A percentile compares a stretch with the other conserved stretches of the same genome.
phyloP scores from a whole-genome alignment of 2,329 filamentous ascomycete species.

The Keithomyces neogunnii region DNA sequence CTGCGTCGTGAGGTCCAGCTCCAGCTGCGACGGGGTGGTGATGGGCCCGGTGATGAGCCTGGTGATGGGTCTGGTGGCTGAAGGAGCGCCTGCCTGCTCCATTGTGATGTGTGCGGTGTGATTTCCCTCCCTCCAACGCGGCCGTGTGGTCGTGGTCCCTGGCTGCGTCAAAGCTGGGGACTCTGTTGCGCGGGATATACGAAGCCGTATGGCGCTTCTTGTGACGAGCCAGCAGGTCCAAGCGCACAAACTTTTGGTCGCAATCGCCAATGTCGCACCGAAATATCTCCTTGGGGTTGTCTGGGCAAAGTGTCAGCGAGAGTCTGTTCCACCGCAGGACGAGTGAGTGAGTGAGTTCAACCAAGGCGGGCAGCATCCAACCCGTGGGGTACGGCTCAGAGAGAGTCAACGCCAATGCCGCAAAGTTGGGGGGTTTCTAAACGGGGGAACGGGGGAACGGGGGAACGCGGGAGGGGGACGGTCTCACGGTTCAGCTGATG shows the following conservation, averaged over 20 bases:
- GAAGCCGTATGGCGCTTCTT: conserved; percentile 54
- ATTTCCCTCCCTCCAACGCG: not conserved
- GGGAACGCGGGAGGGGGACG: conserved; percentile 1
- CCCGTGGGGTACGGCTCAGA: not conserved
- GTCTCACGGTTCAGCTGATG: conserved; percentile 74
- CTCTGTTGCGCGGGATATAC: conserved; percentile 41
- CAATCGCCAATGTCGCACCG: conserved; percentile 68
- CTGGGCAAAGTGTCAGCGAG: conserved; percentile 29
- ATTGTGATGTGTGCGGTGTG: not conserved
- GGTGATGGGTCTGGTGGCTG: not conserved
- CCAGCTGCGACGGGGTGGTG: conserved; percentile 17
- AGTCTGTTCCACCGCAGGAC: too few species aligned
- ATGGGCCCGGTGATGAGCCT: not conserved
- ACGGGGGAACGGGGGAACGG: too few species aligned
- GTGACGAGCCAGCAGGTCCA: conserved; percentile 65
- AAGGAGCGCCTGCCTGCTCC: not conserved
- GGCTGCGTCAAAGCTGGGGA: conserved; percentile 37
- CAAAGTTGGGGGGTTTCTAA: conserved; percentile 1
- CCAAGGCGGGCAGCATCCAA: not conserved
- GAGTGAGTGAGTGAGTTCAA: too few species aligned
- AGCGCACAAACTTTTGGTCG: conserved; percentile 67
- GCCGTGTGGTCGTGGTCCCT: conserved; percentile 14
- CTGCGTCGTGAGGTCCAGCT: conserved; percentile 35
- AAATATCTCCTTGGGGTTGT: conserved; percentile 74
- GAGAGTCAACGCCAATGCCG: conserved; percentile 4